Base-by-base conservation (phyloP, 176 grass and related monocot species). In the Lolium multiflorum region DNA sequence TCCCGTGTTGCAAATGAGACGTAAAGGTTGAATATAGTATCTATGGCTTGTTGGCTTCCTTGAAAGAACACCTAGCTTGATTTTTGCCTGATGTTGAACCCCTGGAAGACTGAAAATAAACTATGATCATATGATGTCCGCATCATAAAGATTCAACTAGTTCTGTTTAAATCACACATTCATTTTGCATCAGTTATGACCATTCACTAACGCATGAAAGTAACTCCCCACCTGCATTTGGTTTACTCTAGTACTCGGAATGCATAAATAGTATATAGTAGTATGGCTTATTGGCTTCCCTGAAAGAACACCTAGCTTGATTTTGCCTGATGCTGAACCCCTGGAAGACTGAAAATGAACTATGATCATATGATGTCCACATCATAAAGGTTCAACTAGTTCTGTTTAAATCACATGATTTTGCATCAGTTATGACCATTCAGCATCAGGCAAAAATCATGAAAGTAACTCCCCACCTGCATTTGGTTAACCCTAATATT, bases 401-500 rank as follows among this genome's bases (percentile, higher is more conserved):
- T 66, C 8, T 25, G 22, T 18, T 20, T 20, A 20, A 10, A 50
- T 58, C 14, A 81, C 8, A 21, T 51, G 54, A 6, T 55, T 52
- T 13, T 20, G 41, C 22, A 61, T 44, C 58, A 28, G 14, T 44
- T 56, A 71, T 20, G 8, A 44, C 35, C 35, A 71, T 82, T 43
- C 4, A 44, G 10, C 74, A 47, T 47, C n/a, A n/a, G n/a, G n/a
- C n/a, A n/a, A n/a, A 49, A 6, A 31, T 56, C 37, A 3, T 49
- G 47, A 38, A 87, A 10, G 51, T 28, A 46, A 21, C 10, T 46
- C 20, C 48, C 65, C 15, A 17, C 44, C 1, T 49, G 13, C 5
- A 57, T 83, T 12, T 31, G 12, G 9, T 71, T 54, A 52, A 58
- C 50, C 28, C 21, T 41, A 37, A 17, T 87, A 44, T 60, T 82